These are phyloP conservation scores for Penicillium pulvis DNA, from an alignment of 495 filamentous ascomycete species.

Conservation along the genomic window DNA sequence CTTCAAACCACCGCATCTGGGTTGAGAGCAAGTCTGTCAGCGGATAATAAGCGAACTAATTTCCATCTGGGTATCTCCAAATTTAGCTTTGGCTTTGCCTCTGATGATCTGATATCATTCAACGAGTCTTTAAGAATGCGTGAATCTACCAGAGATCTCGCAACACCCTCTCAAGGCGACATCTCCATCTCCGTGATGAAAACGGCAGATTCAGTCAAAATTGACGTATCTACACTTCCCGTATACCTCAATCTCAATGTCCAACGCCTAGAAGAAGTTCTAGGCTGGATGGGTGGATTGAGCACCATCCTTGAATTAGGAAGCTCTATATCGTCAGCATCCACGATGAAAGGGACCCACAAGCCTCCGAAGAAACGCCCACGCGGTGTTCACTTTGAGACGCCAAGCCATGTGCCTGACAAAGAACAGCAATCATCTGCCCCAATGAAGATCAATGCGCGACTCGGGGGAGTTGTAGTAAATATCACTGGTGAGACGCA, in stretches of 20 bases:
- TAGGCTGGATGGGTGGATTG: slow-evolving; percentile 87
- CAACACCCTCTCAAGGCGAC: slow-evolving; percentile 61
- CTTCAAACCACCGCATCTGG: slow-evolving; percentile 34
- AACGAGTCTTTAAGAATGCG: slow-evolving; percentile 65
- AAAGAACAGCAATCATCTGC: slow-evolving; percentile 27
- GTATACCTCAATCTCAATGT: slow-evolving; percentile 77
- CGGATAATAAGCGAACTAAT: slow-evolving; percentile 22
- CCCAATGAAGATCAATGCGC: slow-evolving; percentile 69
- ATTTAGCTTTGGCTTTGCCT: slow-evolving; percentile 71
- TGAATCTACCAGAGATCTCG: slow-evolving; percentile 66
- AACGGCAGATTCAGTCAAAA: slow-evolving; percentile 50
- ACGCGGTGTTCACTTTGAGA: slow-evolving; percentile 76
- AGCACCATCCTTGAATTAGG: slow-evolving; percentile 89
- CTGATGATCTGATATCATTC: slow-evolving; percentile 77
- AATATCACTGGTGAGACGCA: slow-evolving; percentile 76
- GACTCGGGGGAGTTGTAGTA: slow-evolving; percentile 74
- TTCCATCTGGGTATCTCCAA: slow-evolving; percentile 55
- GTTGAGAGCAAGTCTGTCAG: slow-evolving; percentile 28
- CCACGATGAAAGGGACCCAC: slow-evolving; percentile 50
- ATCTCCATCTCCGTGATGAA: slow-evolving; percentile 62
- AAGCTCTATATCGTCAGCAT: slow-evolving; percentile 76
- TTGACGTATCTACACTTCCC: slow-evolving; percentile 81
- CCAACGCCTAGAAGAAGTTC: slow-evolving; percentile 78
- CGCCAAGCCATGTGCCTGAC: slow-evolving; percentile 23
- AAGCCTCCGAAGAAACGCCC: slow-evolving; percentile 33